Base-by-base conservation (phyloP, 2,329 filamentous ascomycete genomes). In the Hymenoscyphus salicellus region DNA sequence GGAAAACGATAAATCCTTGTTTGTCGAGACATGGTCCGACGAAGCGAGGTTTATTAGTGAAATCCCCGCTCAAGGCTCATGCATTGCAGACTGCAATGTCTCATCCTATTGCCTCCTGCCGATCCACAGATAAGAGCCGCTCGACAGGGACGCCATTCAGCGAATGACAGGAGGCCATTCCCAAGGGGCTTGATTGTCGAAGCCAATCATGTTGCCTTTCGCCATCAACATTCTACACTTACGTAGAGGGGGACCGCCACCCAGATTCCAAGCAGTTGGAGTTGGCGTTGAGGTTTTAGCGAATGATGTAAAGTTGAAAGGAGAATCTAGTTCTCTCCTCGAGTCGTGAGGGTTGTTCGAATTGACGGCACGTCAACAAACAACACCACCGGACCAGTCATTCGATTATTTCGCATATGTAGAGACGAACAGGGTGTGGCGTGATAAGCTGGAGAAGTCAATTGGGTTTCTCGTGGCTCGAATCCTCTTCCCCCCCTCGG, bases 111-210 rank as follows among this genome's bases (percentile, higher is more conserved):
- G 46, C 46, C 46, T 66, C 32, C 62, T 56, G 36, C 17, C 33
- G 62, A 68, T 69, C 68, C 69, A 70, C 60, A 69, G 69, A 71
- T 71, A 71, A 71, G 64, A 55, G 36, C 38, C 28, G n/a, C 10
- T 49, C n/a, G 41, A 23, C 36, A 5, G 20, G 46, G 46, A 52
- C 10, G n/a, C n/a, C 2, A 49, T 23, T 23, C 52, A 38, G 58
- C 66, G 55, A 66, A 64, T 67, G 41, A 63, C 23, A 36, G 26
- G 32, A 52, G 46, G 10, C 46, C 46, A 38, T 20, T 26, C 16
- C 46, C 16, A 17, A 23, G 20, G 41, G n/a, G 41, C 14, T 17
- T 46, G 20, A 52, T 52, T 52, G 46, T 26, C 5, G n/a, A 52
- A 52, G 20, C 20, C 46, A 52, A 52, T 52, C 46, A 52, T 52